Conservation (phyloP, 495 filamentous ascomycete genomes). For the Penicillium cinerascens region DNA sequence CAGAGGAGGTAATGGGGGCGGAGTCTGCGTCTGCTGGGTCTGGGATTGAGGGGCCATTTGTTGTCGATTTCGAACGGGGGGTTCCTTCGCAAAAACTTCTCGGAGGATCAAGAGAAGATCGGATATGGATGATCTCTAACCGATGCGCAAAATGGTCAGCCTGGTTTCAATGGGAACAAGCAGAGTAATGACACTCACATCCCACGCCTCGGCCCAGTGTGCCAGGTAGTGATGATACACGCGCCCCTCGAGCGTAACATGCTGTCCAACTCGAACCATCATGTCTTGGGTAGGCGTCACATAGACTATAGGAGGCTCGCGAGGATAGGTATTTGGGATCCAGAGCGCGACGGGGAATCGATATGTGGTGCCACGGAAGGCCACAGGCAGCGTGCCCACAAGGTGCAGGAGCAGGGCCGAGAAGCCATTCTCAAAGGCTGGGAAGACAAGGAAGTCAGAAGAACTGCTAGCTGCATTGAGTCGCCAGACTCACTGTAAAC, state of each 20-base stretch:
- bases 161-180: background rate
- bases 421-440: constrained; percentile 85
- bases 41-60: constrained; percentile 37
- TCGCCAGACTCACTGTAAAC: constrained; percentile 73
- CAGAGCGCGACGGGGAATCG: constrained; percentile 89
- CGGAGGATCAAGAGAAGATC: constrained; percentile 80
- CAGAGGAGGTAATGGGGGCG: constrained; percentile 66
- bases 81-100: constrained; percentile 90
- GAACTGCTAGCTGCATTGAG: background rate
- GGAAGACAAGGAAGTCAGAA: constrained; percentile 2
- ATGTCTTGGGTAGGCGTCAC: constrained; percentile 86
- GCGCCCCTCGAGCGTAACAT: constrained; percentile 90
- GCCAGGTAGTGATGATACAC: constrained; percentile 95
- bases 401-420: constrained; percentile 86
- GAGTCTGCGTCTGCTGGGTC: constrained; percentile 40
- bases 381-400: constrained; percentile 79
- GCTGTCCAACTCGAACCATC: constrained; percentile 84
- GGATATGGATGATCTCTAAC: constrained; percentile 72
- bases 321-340: constrained; percentile 92
- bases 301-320: constrained; percentile 79
- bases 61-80: constrained; percentile 76
- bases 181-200: constrained; percentile 60
- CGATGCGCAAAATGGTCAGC: constrained; percentile 3
- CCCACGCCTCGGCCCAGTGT: constrained; percentile 83
- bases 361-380: constrained; percentile 85